Conservation (phyloP, 345 rosid genomes). For the Gossypium australe region DNA sequence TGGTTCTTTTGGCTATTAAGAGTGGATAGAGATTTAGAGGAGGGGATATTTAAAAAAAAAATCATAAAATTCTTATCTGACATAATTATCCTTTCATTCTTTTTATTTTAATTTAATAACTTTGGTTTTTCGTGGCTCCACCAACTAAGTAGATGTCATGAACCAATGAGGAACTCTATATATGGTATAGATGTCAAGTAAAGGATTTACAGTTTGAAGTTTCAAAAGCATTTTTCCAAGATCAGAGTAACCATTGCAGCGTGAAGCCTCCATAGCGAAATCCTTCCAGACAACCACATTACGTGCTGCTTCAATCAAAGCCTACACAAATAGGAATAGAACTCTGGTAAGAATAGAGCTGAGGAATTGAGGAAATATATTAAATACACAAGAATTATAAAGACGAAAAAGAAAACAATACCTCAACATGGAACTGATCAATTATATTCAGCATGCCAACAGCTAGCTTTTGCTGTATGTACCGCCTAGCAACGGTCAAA, state of each 20-base stretch:
- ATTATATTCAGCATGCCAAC: constrained; percentile 82
- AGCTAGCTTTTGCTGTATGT: constrained; percentile 79
- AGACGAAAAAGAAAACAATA: constrained; percentile 18
- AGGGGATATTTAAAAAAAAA: too few species aligned
- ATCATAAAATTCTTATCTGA: too few species aligned
- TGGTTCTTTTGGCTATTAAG: too few species aligned
- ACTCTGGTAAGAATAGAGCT: constrained; percentile 2
- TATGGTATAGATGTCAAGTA: neutral
- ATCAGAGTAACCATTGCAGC: constrained; percentile 65
- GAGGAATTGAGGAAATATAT: constrained; percentile 1
- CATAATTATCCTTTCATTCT: too few species aligned
- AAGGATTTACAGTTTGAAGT: constrained; percentile 64
- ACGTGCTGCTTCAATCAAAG: constrained; percentile 66
- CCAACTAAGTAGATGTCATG: neutral
- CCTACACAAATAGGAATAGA: constrained; percentile 44
- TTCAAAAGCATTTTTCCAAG: constrained; percentile 90
- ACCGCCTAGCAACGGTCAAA: constrained; percentile 70
- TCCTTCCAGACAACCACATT: constrained; percentile 86
- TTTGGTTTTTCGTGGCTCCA: neutral
- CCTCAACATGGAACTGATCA: constrained; percentile 82
- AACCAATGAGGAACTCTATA: neutral
- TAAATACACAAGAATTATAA: neutral
- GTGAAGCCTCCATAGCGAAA: constrained; percentile 86
- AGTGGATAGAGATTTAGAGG: too few species aligned
- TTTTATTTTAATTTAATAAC: too few species aligned